Base-by-base conservation (phyloP, 1,284 basidiomycete species). In the Trichosporon sp. region DNA sequence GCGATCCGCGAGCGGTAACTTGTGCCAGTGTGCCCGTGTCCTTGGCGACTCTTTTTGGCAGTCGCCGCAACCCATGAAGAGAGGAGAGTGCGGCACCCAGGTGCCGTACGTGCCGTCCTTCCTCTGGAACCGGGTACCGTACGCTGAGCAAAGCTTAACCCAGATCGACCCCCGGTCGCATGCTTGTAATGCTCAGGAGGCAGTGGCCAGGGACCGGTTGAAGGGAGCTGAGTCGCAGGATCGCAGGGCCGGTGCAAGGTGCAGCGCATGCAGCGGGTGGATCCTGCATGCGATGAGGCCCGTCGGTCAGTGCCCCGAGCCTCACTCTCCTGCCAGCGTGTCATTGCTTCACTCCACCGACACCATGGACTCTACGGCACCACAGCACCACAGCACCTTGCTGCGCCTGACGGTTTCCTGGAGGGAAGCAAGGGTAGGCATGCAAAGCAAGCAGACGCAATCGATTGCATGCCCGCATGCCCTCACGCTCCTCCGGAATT, bases 121-220 rank as follows among this genome's bases (percentile, higher is more conserved):
- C 16, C 51, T 54, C 21, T 54, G 51, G 51, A 54, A 21, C 51
- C 51, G 51, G 51, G 19, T 54, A 10, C 51, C 51, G 51, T 10
- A 26, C 21, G 19, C 19, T 26, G 51, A 54, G 51, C 21, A 26
- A 54, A 54, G 51, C 51, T 54, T 26, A 54, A 54, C 21, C 51
- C 51, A 26, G 21, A 7, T 51, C 16, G 48, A 7, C 48, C 48
- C 11, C 48, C 48, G 48, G 48, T 16, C 51, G 51, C 19, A 54
- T 19, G 21, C 51, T 54, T 54, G 51, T 26, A 54, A 54, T 54
- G 51, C 26, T 54, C 51, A 54, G 51, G 51, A 54, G 51, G n/a
- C n/a, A n/a, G 21, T 4, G 51, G 51, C 19, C 19, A 54, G 51
- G 51, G 51, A 54, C 51, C 16, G 43, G 43, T 5, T 7, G 16